Evolutionary conservation across 768 basidiomycete species (phyloP).

Genomic region (Leccinum boreale): DNA sequence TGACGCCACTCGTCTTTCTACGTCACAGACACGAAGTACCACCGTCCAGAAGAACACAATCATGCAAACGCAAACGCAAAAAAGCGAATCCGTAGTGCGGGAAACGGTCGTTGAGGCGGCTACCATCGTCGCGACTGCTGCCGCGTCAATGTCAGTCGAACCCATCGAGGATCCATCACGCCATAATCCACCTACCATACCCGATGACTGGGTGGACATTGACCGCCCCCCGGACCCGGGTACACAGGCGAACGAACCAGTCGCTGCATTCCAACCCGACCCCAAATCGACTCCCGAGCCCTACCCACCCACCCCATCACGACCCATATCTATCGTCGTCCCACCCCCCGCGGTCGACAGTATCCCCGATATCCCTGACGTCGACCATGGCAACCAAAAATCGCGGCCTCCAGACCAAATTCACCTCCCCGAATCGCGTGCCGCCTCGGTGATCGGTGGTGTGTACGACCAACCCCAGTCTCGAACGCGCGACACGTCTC

Average conservation of each 20-base stretch:
- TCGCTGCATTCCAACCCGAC: constrained; percentile 4
- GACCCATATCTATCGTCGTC: constrained; percentile 11
- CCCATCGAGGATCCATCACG: constrained; percentile 15
- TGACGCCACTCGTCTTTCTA: constrained; percentile 11
- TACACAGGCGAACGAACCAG: constrained; percentile 4
- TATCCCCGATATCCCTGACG: constrained; percentile 19
- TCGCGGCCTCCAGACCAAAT: constrained; percentile 18
- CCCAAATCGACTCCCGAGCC: constrained; percentile 4
- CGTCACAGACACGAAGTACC: constrained; percentile 2
- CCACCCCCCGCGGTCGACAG: constrained; percentile 10
- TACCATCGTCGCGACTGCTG: neutral
- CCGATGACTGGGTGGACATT: constrained; percentile 32
- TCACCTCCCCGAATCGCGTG: constrained; percentile 29
- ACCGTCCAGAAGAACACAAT: constrained; percentile 8
- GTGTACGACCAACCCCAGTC: constrained; percentile 22
- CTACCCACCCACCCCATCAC: constrained; percentile 3
- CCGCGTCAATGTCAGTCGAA: constrained; percentile 2
- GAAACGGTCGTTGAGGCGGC: neutral
- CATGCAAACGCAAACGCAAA: constrained; percentile 8
- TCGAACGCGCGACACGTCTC: constrained; percentile 14
- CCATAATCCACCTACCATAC: constrained; percentile 17
- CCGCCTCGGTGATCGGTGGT: constrained; percentile 29
- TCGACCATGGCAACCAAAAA: constrained; percentile 1
- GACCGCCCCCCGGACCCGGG: constrained; percentile 3
- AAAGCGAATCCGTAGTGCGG: constrained; percentile 1